Evolutionary conservation across 2,329 filamentous ascomycete species (phyloP), one percentile per base, ranked within the genome.

Genomic region (Canariomyces notabilis): DNA sequence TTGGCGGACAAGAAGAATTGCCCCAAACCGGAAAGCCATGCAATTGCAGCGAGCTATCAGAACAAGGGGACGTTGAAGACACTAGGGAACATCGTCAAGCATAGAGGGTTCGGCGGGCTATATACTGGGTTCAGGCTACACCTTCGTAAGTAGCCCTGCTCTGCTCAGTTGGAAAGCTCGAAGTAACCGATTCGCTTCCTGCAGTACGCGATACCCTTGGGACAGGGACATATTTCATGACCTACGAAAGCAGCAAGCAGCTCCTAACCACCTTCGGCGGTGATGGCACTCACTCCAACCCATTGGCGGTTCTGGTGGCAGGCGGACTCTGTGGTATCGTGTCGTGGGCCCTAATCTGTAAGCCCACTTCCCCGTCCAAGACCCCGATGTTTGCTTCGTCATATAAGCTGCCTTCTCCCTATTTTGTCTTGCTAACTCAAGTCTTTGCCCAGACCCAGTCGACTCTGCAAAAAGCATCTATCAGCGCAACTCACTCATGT

Each of bases 391-490:
- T 8, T 41, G 7, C 14, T 29, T 12, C 26, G 26, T 29, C 26
- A 29, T 12, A 29, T 11, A 19, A 14, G 26, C 14, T 15, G 31
- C 22, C 9, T 5, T 34, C 19, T 23, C 22, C 39, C 16, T 33
- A 34, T 20, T 16, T 19, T 16, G 16, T 21, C 18, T 14, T 19
- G 33, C 56, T 49, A 47, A 52, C 45, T 22, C 8, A 29, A 37
- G 9, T n/a, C 16, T 6, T 9, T 12, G 8, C 7, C 7, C 50
- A 80, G 77, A 81, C 61, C 82, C 82, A 3, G 85, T 91, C 53
- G 87, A 93, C 64, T 88, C 86, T 6, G 85, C 85, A 41, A 93
- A 93, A 69, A 89, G 83, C 59, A 85, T 88, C 48, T 94, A 91
- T 61, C 88, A 94, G 62, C 81, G 87, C 37, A 88, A 89, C 56